phyloP scores from a whole-genome alignment of 768 basidiomycete genomes.

The Termitomyces heimii region DNA sequence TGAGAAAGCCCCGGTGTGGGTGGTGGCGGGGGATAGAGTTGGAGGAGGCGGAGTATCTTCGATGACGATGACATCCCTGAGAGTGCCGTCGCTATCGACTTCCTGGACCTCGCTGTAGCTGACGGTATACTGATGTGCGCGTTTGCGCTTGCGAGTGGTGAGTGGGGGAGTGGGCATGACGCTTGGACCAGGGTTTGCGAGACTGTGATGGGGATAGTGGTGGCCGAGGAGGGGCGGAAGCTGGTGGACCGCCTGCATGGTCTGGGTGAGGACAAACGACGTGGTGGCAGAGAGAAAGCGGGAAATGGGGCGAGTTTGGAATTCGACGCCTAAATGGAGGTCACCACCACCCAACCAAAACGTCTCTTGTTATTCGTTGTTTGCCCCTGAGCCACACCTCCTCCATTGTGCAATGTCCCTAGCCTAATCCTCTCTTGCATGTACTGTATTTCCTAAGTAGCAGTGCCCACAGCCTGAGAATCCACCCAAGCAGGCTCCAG shows the following conservation, averaged over 20 bases:
- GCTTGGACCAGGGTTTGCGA: slow-evolving; percentile 46
- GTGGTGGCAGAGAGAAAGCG: slow-evolving; percentile 39
- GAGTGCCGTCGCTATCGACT: slow-evolving; percentile 69
- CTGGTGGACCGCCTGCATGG: slow-evolving; percentile 72
- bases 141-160: slow-evolving; percentile 76
- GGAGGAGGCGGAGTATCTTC: slow-evolving; percentile 87
- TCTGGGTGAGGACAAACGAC: slow-evolving; percentile 42
- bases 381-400: slow-evolving; percentile 23
- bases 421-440: not conserved
- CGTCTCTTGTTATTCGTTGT: slow-evolving; percentile 28
- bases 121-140: slow-evolving; percentile 74
- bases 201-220: slow-evolving; percentile 55
- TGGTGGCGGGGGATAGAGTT: slow-evolving; percentile 71
- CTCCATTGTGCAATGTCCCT: not conserved
- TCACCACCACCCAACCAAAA: slow-evolving; percentile 23
- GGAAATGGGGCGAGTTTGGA: slow-evolving; percentile 26
- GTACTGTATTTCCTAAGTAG: not conserved
- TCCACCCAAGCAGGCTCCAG: not conserved
- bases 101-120: slow-evolving; percentile 88
- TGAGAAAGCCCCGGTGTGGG: slow-evolving; percentile 66
- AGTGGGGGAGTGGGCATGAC: slow-evolving; percentile 69
- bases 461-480: not conserved
- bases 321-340: slow-evolving; percentile 36
- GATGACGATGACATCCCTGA: slow-evolving; percentile 87
- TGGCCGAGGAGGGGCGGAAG: slow-evolving; percentile 59